Conservation (phyloP, 352 stramenopile species). For the Proteromonas lacertae region DNA sequence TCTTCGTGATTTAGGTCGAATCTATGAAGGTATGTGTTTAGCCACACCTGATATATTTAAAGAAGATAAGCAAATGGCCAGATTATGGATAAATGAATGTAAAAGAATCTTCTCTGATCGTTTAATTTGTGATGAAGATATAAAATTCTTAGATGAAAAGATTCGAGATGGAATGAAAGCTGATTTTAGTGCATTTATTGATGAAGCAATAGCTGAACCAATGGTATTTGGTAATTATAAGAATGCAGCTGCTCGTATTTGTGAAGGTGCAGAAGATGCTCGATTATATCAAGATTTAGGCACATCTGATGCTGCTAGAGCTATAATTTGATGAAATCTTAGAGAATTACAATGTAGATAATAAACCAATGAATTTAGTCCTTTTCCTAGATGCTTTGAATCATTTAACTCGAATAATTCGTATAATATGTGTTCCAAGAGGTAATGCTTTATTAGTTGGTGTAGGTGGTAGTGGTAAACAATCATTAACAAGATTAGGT, state of each 20-base stretch:
- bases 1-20: constrained; percentile 35
- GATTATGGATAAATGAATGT: constrained; percentile 37
- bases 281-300: too few species aligned
- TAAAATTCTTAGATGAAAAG: background rate
- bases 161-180: too few species aligned
- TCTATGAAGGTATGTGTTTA: constrained; percentile 33
- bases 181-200: constrained; percentile 38
- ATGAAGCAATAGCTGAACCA: constrained; percentile 39
- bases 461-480: constrained; percentile 44
- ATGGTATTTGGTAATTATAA: constrained; percentile 37
- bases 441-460: constrained; percentile 55
- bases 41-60: constrained; percentile 7
- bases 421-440: constrained; percentile 15
- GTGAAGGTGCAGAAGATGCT: constrained; percentile 15
- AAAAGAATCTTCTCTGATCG: constrained; percentile 33
- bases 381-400: constrained; percentile 47
- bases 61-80: constrained; percentile 18
- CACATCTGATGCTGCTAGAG: constrained; percentile 14
- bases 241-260: too few species aligned
- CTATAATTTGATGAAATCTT: constrained; percentile 23
- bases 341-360: constrained; percentile 32
- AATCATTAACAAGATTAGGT: constrained; percentile 30
- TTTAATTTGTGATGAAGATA: constrained; percentile 16
- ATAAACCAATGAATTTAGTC: constrained; percentile 24
- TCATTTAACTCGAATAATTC: constrained; percentile 35